phyloP scores from a whole-genome alignment of 129 eudicot genomes.

The Solidago caesia region DNA sequence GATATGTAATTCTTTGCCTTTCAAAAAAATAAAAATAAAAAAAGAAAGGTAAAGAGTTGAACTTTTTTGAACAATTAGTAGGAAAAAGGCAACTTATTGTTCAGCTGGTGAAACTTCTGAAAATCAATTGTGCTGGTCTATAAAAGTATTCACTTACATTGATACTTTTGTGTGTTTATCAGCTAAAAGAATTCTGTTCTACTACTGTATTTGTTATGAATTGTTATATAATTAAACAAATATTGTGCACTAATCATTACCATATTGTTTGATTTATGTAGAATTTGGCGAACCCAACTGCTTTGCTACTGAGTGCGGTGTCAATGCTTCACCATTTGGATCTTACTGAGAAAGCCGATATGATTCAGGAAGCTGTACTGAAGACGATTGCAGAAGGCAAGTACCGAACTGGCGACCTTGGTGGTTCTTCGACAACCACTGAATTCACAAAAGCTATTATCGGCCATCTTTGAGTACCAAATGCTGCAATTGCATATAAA shows the following conservation, averaged over 20 bases:
- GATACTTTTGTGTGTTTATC: not conserved
- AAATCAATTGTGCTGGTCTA: too few species aligned
- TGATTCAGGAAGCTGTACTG: slow-evolving; percentile 76
- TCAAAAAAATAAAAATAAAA: too few species aligned
- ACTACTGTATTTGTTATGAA: not conserved
- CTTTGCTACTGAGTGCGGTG: slow-evolving; percentile 86
- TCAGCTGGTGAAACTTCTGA: too few species aligned
- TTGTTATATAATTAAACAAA: not conserved
- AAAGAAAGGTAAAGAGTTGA: too few species aligned
- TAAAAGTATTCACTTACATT: too few species aligned
- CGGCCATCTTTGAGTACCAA: slow-evolving; percentile 59
- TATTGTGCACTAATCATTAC: not conserved
- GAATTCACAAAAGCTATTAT: slow-evolving; percentile 90
- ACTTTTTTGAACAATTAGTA: too few species aligned
- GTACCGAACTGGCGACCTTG: slow-evolving; percentile 91
- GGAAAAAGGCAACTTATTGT: too few species aligned
- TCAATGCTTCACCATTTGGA: slow-evolving; percentile 87
- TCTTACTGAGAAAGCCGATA: slow-evolving; percentile 80
- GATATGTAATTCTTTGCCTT: too few species aligned
- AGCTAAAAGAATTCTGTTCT: too few species aligned
- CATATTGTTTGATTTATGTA: slow-evolving; percentile 21
- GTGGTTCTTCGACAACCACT: slow-evolving; percentile 79
- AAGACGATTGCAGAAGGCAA: slow-evolving; percentile 91
- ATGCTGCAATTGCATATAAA: slow-evolving; percentile 32
- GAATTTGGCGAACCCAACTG: slow-evolving; percentile 99